Percentiles rank a stretch among this genome's conserved stretches.
Conservation (phyloP, 2,329 filamentous ascomycete species). For the Paecilomyces dactylethromorphus region DNA sequence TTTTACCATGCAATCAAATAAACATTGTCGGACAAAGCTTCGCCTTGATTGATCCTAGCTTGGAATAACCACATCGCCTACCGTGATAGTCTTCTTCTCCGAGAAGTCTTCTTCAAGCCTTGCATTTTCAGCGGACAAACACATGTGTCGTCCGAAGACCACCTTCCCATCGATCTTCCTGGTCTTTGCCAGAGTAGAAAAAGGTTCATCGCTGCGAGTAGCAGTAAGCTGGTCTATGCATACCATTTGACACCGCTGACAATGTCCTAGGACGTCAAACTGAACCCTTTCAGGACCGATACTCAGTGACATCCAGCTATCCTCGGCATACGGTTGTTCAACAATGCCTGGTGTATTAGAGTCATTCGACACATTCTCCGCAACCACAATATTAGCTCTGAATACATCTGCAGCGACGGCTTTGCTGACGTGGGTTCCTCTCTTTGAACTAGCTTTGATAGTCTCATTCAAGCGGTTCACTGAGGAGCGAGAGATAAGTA, state of each 20-base stretch:
- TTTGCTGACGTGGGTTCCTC: slow-evolving; percentile 41
- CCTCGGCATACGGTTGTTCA: slow-evolving; percentile 67
- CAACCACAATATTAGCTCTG: slow-evolving; percentile 79
- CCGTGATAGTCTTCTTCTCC: slow-evolving; percentile 24
- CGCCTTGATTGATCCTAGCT: slow-evolving; percentile 12
- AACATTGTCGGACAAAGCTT: not conserved
- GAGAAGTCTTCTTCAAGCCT: not conserved
- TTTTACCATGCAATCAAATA: not conserved
- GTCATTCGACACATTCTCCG: slow-evolving; percentile 37
- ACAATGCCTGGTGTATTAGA: slow-evolving; percentile 18
- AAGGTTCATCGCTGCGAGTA: slow-evolving; percentile 73
- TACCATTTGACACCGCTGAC: slow-evolving; percentile 90
- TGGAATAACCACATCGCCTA: slow-evolving; percentile 34
- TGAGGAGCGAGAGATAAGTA: slow-evolving; percentile 74
- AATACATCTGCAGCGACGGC: slow-evolving; percentile 69
- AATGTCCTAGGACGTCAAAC: slow-evolving; percentile 67
- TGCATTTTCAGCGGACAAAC: slow-evolving; percentile 23
- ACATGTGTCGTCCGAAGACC: slow-evolving; percentile 76
- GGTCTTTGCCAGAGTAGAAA: slow-evolving; percentile 80
- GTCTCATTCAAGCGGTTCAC: slow-evolving; percentile 69
- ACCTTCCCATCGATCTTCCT: slow-evolving; percentile 77
- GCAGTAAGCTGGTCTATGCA: slow-evolving; percentile 84
- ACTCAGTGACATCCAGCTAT: slow-evolving; percentile 62
- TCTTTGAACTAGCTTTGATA: slow-evolving; percentile 54
- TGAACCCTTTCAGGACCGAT: slow-evolving; percentile 47